These are phyloP conservation scores for Chaetoscypha palmicola DNA, from an alignment of 2,329 filamentous ascomycete species.

Conservation along the genomic window DNA sequence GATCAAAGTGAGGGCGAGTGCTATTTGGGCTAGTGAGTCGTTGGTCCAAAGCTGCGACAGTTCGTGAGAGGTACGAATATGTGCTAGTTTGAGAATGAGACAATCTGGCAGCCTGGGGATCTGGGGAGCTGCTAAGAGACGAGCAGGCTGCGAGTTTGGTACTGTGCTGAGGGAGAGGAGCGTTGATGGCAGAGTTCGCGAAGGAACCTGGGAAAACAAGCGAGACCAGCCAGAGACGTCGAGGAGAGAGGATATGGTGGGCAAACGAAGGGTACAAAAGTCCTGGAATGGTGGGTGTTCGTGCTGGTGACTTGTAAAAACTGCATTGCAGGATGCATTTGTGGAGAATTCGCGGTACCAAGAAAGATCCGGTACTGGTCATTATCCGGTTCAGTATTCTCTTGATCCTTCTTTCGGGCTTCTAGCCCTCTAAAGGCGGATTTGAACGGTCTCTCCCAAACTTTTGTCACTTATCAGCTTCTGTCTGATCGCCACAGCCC, in stretches of 20 bases:
- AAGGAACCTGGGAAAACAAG: conserved; percentile 2
- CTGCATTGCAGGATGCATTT: conserved; percentile 2
- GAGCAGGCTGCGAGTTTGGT: too few relatives aligned
- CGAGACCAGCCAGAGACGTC: conserved; percentile 2
- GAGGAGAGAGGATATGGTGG: neutral
- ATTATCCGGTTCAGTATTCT: conserved; percentile 1
- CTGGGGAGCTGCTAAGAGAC: too few relatives aligned
- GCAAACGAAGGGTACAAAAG: neutral
- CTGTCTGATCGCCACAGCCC: conserved; percentile 10
- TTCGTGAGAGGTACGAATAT: neutral
- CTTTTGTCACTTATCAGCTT: conserved; percentile 7
- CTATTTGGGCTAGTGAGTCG: neutral
- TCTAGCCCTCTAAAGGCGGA: neutral
- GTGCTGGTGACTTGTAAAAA: conserved; percentile 8
- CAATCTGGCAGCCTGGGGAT: neutral
- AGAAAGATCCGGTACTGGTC: conserved; percentile 2
- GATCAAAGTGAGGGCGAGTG: neutral
- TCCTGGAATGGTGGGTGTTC: conserved; percentile 3
- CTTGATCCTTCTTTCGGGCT: conserved; percentile 7
- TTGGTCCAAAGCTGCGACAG: too few relatives aligned
- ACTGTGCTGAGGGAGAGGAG: too few relatives aligned
- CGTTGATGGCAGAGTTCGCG: conserved; percentile 7
- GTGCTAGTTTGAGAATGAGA: conserved; percentile 1
- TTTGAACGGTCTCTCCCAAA: neutral
- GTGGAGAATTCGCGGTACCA: conserved; percentile 3